Evolutionary conservation across 2,329 filamentous ascomycete genomes (phyloP), one percentile per base, ranked within the genome.

Genomic region (Pseudopyrenochaeta lycopersici): DNA sequence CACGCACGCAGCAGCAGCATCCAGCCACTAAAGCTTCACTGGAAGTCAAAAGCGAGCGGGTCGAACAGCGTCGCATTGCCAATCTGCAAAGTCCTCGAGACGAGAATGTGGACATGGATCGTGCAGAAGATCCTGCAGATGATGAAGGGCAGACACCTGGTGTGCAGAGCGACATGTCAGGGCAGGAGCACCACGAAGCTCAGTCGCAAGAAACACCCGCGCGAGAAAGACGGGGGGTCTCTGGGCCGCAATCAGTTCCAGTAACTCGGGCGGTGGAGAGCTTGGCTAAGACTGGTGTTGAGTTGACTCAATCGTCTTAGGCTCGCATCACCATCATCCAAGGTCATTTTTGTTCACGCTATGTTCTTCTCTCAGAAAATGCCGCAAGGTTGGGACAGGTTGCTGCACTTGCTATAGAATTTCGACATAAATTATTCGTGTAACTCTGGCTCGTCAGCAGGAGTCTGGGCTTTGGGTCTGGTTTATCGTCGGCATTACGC

Each of bases 31-130:
- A 52, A n/a, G 7, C 31, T 18, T 29, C 58, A 2, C 41, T 44
- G 7, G 46, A 59, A 1, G 62, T 74, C 15, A 73, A 73, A 47
- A 59, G 58, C 1, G 71, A 72, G 50, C 54, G 61, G 1, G 20
- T 46, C 1, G 64, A 68, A 20, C 52, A 56, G 4, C 47, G 33
- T 18, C 49, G 54, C 4, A n/a, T 57, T n/a, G 30, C 50, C 1
- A 52, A 64, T 12, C 54, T 52, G 9, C 65, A 64, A 5, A 62
- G 50, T 27, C 45, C 49, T 1, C 38, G 48, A 6, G 54, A 62
- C 5, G 59, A 40, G 1, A 64, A 70, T 18, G 52, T 66, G 3
- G 65, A 71, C 12, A 71, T 70, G 64, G 56, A 67, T 32, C 56
- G 52, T 6, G 32, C 48, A n/a, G 63, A 65, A 17, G 59, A 64